A percentile compares a stretch with the other conserved stretches of the same genome.
Conservation (phyloP, 2,329 filamentous ascomycete species). For the Calonectria pauciramosa region DNA sequence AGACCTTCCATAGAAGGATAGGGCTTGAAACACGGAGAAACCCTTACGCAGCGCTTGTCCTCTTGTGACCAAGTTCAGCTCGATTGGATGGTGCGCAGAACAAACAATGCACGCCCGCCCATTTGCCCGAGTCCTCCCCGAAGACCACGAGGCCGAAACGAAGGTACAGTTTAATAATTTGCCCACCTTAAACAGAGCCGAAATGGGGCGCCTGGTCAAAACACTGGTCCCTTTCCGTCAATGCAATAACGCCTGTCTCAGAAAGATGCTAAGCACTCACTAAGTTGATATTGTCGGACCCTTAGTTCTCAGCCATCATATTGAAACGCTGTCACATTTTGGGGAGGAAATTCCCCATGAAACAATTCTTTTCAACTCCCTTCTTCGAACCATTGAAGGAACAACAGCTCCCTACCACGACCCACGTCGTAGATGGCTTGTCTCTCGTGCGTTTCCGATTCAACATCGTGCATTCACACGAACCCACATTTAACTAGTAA, state of each 20-base stretch:
- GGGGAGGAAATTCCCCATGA: background rate
- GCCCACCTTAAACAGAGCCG: background rate
- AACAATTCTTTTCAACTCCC: background rate
- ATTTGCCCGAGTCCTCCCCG: background rate
- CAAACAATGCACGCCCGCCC: background rate
- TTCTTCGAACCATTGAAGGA: background rate
- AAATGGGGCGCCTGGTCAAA: background rate
- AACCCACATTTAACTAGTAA: background rate
- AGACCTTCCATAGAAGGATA: conserved; percentile 17
- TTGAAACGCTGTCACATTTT: background rate
- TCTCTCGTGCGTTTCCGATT: conserved; percentile 11
- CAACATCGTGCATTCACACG: background rate
- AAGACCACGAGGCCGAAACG: background rate
- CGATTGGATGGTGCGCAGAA: background rate
- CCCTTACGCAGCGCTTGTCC: background rate
- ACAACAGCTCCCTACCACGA: too few relatives aligned
- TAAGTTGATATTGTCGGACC: background rate
- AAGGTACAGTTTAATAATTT: background rate
- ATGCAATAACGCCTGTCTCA: background rate
- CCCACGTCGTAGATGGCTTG: background rate
- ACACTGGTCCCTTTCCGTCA: background rate
- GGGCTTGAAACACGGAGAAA: conserved; percentile 19
- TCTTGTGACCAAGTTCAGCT: background rate
- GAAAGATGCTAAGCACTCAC: background rate
- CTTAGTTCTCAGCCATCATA: background rate